Base-by-base conservation (phyloP, 352 stramenopile species). In the Phytophthora sojae region DNA sequence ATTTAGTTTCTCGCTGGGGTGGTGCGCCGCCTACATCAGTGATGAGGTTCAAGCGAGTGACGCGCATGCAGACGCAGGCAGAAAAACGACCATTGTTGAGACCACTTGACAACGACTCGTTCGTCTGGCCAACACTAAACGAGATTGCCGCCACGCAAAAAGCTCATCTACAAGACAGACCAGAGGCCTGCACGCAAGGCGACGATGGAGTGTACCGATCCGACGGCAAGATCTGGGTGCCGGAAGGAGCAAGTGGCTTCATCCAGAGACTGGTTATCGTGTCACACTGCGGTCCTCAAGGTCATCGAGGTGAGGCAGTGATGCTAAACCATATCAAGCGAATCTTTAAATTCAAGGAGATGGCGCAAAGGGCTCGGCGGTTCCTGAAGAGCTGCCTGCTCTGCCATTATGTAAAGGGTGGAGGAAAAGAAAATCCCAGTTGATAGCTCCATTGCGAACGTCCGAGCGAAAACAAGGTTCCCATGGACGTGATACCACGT, bases 1-100 rank as follows among this genome's bases (percentile, higher is more conserved):
- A 68, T 58, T 56, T 68, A 26, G 30, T 62, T 5, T 61, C 54
- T 42, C 55, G 6, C 6, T 71, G 56, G 7, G 64, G 29, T 53
- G 59, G 59, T 15, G 26, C 19, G 15, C 19, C 25, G 42, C 26
- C 55, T 15, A 8, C 26, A 37, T 29, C 42, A 30, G 44, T 55
- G 30, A 37, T 37, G 6, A 37, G 30, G 30, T 37, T 37, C 30
- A 37, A 37, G 30, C 30, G 30, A 9, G 39, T 55, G 8, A 63
- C 42, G 3, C 57, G 21, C 32, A 57, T 50, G 47, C 58, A 39
- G 1, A 42, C 57, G 21, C 32, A 57, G 35, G 47, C 58, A 39
- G 1, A 42, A 53, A 35, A 47, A 3, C 25, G 11, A 21, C 47
- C 30, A 23, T 4, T 65, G 7, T 30, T 66, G 26, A 26, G 50